A percentile compares a stretch with the other conserved stretches of the same genome.
These are phyloP conservation scores for Cladosporium sp. DNA, from an alignment of 2,329 filamentous ascomycete genomes.

Conservation along the genomic window DNA sequence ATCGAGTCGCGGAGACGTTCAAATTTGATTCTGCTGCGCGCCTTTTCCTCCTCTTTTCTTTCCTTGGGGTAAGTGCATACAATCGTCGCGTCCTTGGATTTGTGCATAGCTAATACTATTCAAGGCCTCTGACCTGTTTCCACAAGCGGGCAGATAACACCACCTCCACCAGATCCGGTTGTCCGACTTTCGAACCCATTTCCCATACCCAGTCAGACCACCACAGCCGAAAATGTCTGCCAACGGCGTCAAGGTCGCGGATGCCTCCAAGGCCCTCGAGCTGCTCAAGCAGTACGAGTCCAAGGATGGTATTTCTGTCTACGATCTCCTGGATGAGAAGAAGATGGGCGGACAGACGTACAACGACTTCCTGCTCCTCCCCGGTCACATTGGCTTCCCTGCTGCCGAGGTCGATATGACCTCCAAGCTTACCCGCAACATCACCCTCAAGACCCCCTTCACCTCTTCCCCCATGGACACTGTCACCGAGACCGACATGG, in stretches of 20 bases:
- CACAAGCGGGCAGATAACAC: not conserved
- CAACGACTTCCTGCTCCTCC: conserved; percentile 95
- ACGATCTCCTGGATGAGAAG: conserved; percentile 85
- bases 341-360: conserved; percentile 93
- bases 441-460: conserved; percentile 93
- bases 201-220: not conserved
- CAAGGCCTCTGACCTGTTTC: conserved; percentile 43
- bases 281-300: conserved; percentile 71
- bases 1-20: not conserved
- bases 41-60: conserved; percentile 33
- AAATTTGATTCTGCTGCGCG: conserved; percentile 4
- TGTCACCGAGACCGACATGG: conserved; percentile 99
- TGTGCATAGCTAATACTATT: conserved; percentile 63
- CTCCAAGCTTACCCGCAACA: conserved; percentile 89
- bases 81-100: conserved; percentile 25
- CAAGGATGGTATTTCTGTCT: conserved; percentile 81
- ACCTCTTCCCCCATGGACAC: conserved; percentile 99
- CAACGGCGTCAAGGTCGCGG: conserved; percentile 19
- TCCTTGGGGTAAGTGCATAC: conserved; percentile 45
- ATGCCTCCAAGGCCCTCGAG: conserved; percentile 58
- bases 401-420: conserved; percentile 86
- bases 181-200: not conserved
- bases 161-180: not conserved
- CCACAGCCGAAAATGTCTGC: conserved; percentile 10
- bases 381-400: conserved; percentile 97